phyloP scores from a whole-genome alignment of 2,329 filamentous ascomycete genomes.

The Paracorniculantispora psalliotae region DNA sequence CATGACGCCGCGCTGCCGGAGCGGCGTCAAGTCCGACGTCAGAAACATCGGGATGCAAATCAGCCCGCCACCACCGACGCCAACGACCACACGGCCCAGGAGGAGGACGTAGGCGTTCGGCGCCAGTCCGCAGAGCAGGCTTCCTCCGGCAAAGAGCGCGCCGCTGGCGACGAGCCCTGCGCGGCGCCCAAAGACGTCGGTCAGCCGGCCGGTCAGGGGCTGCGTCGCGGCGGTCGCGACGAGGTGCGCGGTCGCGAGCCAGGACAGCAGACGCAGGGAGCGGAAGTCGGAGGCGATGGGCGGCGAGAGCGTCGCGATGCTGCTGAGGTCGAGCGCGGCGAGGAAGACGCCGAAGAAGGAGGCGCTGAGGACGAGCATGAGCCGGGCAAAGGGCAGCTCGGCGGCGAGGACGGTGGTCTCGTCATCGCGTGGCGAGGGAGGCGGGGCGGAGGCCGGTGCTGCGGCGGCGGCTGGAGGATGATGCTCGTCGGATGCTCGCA shows the following conservation, averaged over 20 bases:
- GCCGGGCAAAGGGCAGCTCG: not conserved
- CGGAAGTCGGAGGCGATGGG: conserved; percentile 80
- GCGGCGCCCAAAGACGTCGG: conserved; percentile 79
- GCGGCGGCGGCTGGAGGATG: no score
- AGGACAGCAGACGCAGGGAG: conserved; percentile 75
- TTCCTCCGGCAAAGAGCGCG: conserved; percentile 71
- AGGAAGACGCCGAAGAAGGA: conserved; percentile 59
- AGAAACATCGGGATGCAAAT: not conserved
- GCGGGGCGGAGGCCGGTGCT: no score
- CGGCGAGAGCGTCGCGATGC: conserved; percentile 77
- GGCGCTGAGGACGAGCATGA: conserved; percentile 46
- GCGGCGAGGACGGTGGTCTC: not conserved
- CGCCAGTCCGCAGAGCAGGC: conserved; percentile 76
- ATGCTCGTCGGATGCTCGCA: not conserved
- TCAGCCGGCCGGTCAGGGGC: conserved; percentile 76
- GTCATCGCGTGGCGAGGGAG: not conserved
- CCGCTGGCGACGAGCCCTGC: conserved; percentile 75
- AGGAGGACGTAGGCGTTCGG: conserved; percentile 64
- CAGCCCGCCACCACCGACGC: conserved; percentile 69
- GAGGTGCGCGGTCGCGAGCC: conserved; percentile 82
- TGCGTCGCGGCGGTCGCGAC: conserved; percentile 84
- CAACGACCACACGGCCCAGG: conserved; percentile 70
- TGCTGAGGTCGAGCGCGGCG: conserved; percentile 66
- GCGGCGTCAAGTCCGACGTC: not conserved
- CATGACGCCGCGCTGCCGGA: not conserved